Conservation (phyloP, 257 asterid genomes). For the Plantago major region DNA sequence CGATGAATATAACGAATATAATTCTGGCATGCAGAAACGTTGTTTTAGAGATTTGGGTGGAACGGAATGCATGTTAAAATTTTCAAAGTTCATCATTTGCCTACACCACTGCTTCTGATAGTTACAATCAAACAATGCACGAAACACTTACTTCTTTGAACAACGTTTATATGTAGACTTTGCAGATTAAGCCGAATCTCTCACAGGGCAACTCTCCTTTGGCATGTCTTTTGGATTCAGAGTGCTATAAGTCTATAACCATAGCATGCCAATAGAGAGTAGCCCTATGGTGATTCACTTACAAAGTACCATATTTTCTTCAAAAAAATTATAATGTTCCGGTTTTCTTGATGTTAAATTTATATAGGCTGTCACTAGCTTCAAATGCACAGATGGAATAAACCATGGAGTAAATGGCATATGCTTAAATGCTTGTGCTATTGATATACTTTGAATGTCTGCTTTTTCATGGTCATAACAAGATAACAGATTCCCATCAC, state of each 20-base stretch:
- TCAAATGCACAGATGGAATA: conserved; percentile 22
- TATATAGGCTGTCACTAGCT: neutral
- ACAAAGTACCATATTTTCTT: neutral
- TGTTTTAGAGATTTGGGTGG: too few species aligned
- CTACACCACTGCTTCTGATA: neutral
- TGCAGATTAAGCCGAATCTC: conserved; percentile 32
- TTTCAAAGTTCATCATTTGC: too few species aligned
- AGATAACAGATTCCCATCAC: conserved; percentile 26
- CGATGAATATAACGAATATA: too few species aligned
- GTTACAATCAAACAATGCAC: neutral
- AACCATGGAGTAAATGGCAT: conserved; percentile 31
- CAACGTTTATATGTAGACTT: neutral
- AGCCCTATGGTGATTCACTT: conserved; percentile 45
- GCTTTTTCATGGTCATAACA: conserved; percentile 7
- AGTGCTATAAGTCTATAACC: neutral
- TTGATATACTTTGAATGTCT: conserved; percentile 15
- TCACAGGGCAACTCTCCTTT: conserved; percentile 67
- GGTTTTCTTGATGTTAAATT: neutral
- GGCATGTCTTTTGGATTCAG: conserved; percentile 30
- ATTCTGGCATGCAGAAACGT: too few species aligned
- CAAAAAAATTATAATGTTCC: neutral
- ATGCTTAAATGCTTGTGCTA: conserved; percentile 24
- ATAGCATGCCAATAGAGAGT: conserved; percentile 46
- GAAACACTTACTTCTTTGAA: too few species aligned
- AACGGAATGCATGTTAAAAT: too few species aligned